Conservation (phyloP, 345 rosid genomes). For the Salix arbutifolia region DNA sequence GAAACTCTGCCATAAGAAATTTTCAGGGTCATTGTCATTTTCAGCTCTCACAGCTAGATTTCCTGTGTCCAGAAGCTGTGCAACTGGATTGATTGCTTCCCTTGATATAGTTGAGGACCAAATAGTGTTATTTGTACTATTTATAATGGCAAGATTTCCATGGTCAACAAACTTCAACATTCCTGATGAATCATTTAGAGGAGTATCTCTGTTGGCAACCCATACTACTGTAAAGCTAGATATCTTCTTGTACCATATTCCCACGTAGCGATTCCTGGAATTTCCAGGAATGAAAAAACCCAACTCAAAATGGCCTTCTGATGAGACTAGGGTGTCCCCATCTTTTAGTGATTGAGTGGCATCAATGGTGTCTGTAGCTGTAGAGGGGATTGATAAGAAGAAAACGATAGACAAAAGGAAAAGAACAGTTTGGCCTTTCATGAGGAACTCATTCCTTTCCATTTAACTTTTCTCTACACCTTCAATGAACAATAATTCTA, state of each 20-base stretch:
- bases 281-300: slow-evolving; percentile 17
- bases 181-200: slow-evolving; percentile 9
- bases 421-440: background rate
- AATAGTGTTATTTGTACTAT: background rate
- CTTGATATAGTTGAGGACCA: slow-evolving; percentile 12
- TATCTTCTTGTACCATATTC: slow-evolving; percentile 18
- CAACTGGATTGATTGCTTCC: slow-evolving; percentile 5
- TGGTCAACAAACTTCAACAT: background rate
- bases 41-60: slow-evolving; percentile 6
- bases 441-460: too few relatives aligned
- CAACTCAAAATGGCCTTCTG: slow-evolving; percentile 16
- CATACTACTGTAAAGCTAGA: slow-evolving; percentile 12
- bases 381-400: background rate
- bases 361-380: background rate
- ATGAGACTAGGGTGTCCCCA: slow-evolving; percentile 3
- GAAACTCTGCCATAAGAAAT: slow-evolving; percentile 17
- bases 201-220: slow-evolving; percentile 23
- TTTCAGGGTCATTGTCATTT: background rate
- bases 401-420: background rate
- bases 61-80: slow-evolving; percentile 12
- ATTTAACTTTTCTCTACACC: too few relatives aligned
- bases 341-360: background rate
- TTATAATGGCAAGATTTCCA: background rate
- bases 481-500: too few relatives aligned
- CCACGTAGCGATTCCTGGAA: slow-evolving; percentile 9